Conservation (phyloP, 2,329 filamentous ascomycete species). For the Bipolaris oryzae region DNA sequence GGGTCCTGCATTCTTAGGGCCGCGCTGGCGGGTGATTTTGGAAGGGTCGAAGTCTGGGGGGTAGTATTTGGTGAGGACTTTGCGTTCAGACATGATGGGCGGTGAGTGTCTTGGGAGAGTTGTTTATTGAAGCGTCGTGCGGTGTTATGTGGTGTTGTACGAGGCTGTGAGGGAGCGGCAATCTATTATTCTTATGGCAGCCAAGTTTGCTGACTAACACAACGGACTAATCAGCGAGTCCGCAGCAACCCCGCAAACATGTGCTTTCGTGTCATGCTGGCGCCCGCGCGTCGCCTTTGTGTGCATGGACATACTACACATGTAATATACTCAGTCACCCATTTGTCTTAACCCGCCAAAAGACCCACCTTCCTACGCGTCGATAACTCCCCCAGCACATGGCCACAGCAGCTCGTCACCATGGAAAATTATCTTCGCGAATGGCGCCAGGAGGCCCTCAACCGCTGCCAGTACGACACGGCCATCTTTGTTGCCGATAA, state of each 20-base stretch:
- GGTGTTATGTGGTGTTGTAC: not conserved
- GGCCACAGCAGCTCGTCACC: not conserved
- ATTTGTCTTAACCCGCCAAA: too few species aligned
- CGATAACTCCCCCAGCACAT: not conserved
- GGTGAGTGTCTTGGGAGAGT: too few species aligned
- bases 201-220: conserved; percentile 23
- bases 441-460: conserved; percentile 94
- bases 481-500: conserved; percentile 98
- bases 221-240: too few species aligned
- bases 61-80: conserved; percentile 73
- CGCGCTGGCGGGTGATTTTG: conserved; percentile 71
- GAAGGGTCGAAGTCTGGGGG: conserved; percentile 88
- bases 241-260: conserved; percentile 24
- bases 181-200: too few species aligned
- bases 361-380: conserved; percentile 8
- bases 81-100: conserved; percentile 78
- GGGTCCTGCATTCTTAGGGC: conserved; percentile 73
- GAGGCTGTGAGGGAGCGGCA: not conserved
- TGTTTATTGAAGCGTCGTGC: not conserved
- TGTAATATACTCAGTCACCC: too few species aligned
- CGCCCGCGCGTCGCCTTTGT: conserved; percentile 11
- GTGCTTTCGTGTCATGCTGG: conserved; percentile 26
- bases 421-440: conserved; percentile 95
- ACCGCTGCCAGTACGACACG: conserved; percentile 94
- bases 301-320: too few species aligned